A percentile compares a stretch with the other conserved stretches of the same genome.
phyloP scores from a whole-genome alignment of 2,329 filamentous ascomycete species.

The Colletotrichum melonis region DNA sequence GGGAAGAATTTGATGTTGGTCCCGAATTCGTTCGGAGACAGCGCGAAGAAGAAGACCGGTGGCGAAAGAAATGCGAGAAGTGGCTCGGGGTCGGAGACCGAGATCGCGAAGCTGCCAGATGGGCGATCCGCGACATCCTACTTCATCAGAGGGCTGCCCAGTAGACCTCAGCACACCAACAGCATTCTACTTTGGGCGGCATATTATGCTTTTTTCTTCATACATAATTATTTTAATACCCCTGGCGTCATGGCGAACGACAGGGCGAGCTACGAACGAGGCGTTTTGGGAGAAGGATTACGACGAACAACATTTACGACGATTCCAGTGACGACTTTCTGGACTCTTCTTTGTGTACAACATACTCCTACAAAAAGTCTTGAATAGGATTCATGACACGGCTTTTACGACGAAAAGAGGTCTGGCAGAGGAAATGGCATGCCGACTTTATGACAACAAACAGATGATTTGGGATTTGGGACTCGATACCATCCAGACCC shows the following conservation, averaged over 20 bases:
- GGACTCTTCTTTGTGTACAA: conserved; percentile 32
- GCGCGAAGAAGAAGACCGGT: conserved; percentile 90
- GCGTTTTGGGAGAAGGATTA: conserved; percentile 30
- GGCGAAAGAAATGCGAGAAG: conserved; percentile 86
- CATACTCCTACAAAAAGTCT: conserved; percentile 32
- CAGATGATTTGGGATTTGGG: conserved; percentile 22
- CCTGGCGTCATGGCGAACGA: conserved; percentile 10
- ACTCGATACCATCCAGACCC: conserved; percentile 25
- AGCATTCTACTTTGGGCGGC: conserved; percentile 22
- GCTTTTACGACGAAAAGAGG: conserved; percentile 33
- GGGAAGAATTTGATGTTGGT: conserved; percentile 97
- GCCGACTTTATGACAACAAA: conserved; percentile 31
- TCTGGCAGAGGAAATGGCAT: conserved; percentile 14
- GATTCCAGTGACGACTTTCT: conserved; percentile 35
- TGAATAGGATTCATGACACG: conserved; percentile 31
- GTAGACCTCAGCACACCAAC: conserved; percentile 28
- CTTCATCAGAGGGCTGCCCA: conserved; percentile 46
- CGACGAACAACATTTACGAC: conserved; percentile 35
- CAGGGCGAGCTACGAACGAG: conserved; percentile 29
- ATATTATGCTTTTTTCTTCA: conserved; percentile 24
- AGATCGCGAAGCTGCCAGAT: conserved; percentile 76
- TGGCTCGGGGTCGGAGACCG: conserved; percentile 77
- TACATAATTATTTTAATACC: conserved; percentile 27
- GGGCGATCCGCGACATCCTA: conserved; percentile 76
- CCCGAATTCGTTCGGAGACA: conserved; percentile 93